These are phyloP conservation scores for Cytospora mali DNA, from an alignment of 2,329 filamentous ascomycete genomes.

Conservation along the genomic window DNA sequence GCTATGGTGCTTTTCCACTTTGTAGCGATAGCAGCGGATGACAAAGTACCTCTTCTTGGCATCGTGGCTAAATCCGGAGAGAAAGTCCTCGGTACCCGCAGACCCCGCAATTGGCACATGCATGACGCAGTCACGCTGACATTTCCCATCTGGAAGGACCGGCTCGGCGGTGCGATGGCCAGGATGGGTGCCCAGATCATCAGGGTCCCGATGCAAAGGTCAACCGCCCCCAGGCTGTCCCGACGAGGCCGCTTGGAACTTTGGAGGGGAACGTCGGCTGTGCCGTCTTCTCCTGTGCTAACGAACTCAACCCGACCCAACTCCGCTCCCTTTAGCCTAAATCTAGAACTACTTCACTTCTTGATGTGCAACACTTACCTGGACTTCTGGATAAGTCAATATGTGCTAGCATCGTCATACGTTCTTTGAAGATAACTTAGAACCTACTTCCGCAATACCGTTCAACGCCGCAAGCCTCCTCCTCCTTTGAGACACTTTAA, in stretches of 20 bases:
- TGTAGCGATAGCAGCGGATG: not conserved
- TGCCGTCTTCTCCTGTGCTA: not conserved
- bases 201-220: not conserved
- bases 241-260: not conserved
- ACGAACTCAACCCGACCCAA: not conserved
- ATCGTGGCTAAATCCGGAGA: not conserved
- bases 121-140: conserved; percentile 16
- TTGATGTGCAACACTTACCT: conserved; percentile 4
- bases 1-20: not conserved
- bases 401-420: conserved; percentile 18
- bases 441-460: not conserved
- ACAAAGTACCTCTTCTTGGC: not conserved
- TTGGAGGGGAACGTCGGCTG: not conserved
- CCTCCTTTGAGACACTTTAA: conserved; percentile 1
- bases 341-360: not conserved
- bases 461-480: not conserved
- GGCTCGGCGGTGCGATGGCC: not conserved
- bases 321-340: not conserved
- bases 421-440: not conserved
- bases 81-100: conserved; percentile 16
- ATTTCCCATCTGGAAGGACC: conserved; percentile 1
- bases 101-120: conserved; percentile 15
- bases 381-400: conserved; percentile 3
- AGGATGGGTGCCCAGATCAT: not conserved
- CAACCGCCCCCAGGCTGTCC: not conserved